Base-by-base conservation (phyloP, 768 basidiomycete species). In the Boletellus sp. region DNA sequence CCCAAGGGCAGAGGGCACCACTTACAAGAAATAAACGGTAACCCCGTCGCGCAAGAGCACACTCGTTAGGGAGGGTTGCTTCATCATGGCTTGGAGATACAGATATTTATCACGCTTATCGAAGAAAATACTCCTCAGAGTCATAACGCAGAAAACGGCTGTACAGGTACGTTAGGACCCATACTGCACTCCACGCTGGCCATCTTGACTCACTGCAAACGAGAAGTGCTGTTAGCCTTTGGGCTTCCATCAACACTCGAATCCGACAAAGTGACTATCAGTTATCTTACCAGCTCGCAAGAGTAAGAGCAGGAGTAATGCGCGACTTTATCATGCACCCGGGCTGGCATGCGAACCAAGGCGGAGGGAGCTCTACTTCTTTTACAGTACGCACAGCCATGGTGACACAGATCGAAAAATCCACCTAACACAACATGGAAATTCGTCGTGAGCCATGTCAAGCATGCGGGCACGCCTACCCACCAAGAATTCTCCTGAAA, bases 241-340 rank as follows among this genome's bases (percentile, higher is more conserved):
- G 43, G 1, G 2, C 22, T 31, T 17, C 12, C 12, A 11, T 64
- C 33, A 62, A 43, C 35, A 1, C 33, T 28, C 4, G 23, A 13
- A 35, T 8, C 16, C 9, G 6, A 41, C 7, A 1, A 16, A 35
- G 40, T 3, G 1, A 13, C 1, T 13, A 8, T 22, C 22, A 9
- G 4, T 38, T 12, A 5, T 12, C 61, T 47, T 35, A 63, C 61
- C 61, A 63, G 20, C 59, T 55, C n/a, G 44, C 46, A 22, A 63
- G 59, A 6, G 59, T 58, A 24, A 61, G 48, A 8, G 35, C 17
- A n/a, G 59, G 59, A 16, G 56, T 58, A 26, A 22, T 6, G 17
- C 6, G 33, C 9, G 53, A 53, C 19, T 33, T 48, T 7, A 16
- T 13, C 41, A 53, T 50, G 23, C 61, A 63, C 2, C 61, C 61